Percentiles rank a stretch among this genome's conserved stretches.
phyloP scores from a whole-genome alignment of 305 asterid genomes.

The Fraxinus latifolia region DNA sequence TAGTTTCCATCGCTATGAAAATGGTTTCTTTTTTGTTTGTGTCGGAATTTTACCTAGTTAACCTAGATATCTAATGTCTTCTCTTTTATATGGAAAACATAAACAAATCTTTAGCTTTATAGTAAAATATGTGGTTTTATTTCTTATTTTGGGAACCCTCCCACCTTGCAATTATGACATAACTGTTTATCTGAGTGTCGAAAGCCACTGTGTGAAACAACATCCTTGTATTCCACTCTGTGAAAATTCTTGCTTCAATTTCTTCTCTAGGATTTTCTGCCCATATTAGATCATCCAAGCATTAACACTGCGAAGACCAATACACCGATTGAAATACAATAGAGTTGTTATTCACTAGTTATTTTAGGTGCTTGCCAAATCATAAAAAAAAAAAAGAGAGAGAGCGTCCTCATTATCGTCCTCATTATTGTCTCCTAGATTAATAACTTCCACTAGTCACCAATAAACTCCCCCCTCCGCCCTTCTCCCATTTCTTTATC shows the following conservation, averaged over 20 bases:
- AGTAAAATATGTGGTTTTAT: neutral
- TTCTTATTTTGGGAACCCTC: neutral
- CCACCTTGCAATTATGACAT: neutral
- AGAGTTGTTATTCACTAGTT: neutral
- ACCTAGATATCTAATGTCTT: neutral
- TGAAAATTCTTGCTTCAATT: neutral
- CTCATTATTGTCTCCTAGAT: neutral
- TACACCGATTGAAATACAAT: neutral
- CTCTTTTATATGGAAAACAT: neutral
- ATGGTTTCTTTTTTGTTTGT: neutral
- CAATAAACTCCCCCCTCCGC: neutral
- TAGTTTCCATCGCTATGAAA: constrained; percentile 10
- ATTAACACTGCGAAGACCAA: neutral
- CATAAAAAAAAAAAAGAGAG: too few relatives aligned
- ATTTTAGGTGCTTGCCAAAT: neutral
- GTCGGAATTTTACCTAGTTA: neutral
- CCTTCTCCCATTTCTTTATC: neutral
- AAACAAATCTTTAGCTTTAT: neutral
- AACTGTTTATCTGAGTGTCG: neutral
- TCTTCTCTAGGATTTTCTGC: neutral
- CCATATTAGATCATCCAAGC: neutral
- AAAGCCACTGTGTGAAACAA: neutral
- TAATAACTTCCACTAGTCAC: neutral
- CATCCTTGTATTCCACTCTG: neutral
- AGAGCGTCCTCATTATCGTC: neutral